Conservation (phyloP, 345 rosid genomes). For the Rhodamnia rubescens region DNA sequence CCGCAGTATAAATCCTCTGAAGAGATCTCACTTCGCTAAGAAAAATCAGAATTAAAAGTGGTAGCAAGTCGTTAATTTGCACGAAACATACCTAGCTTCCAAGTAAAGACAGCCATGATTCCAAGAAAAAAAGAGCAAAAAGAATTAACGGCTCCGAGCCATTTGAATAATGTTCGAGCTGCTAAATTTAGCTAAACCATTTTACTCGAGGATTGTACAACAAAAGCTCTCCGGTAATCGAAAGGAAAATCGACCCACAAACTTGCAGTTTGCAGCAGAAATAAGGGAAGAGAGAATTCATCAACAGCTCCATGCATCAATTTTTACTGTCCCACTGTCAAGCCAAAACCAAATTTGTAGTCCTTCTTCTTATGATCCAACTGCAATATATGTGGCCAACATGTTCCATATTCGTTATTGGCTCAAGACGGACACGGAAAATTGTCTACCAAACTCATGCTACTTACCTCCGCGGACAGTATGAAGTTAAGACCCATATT, state of each 20-base stretch:
- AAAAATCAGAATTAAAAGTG: neutral
- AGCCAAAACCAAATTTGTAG: slow-evolving; percentile 88
- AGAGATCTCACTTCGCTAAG: neutral
- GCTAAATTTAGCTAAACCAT: neutral
- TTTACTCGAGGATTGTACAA: neutral
- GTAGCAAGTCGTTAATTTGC: neutral
- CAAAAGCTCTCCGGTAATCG: neutral
- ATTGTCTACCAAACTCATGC: neutral
- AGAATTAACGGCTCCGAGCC: neutral
- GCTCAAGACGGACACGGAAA: neutral
- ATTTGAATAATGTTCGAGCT: neutral
- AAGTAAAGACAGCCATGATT: neutral
- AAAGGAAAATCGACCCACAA: neutral
- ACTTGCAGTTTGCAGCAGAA: neutral
- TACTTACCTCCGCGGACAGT: slow-evolving; percentile 85
- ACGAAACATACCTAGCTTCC: neutral
- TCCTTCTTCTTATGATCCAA: slow-evolving; percentile 89
- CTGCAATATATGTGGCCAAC: slow-evolving; percentile 26
- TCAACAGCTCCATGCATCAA: neutral
- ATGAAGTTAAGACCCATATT: slow-evolving; percentile 80
- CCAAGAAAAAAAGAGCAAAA: neutral
- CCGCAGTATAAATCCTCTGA: neutral
- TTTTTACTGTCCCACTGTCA: slow-evolving; percentile 60
- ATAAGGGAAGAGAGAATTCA: neutral
- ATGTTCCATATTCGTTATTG: neutral